Evolutionary conservation across 164 flowering plant genomes (phyloP).

Genomic region (Magnolia kwangsiensis): DNA sequence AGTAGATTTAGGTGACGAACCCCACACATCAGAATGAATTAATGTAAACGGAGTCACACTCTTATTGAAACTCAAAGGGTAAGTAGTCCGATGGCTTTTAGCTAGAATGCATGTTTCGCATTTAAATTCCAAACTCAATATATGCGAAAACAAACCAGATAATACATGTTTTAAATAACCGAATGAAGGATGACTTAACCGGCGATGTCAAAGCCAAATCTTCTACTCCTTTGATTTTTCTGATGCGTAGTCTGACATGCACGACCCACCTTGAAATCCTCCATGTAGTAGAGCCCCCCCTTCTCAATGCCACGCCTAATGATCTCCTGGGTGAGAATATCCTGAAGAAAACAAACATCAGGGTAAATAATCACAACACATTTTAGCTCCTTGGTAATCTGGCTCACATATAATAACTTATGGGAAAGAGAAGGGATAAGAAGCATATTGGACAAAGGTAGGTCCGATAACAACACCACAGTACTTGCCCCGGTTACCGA

Average conservation of each 20-base stretch:
- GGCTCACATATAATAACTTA: conserved; percentile 12
- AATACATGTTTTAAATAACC: conserved; percentile 2
- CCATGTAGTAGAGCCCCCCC: no score
- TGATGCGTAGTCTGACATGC: neutral
- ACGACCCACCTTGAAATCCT: neutral
- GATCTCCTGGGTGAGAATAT: no score
- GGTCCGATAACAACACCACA: conserved; percentile 2
- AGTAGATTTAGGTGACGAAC: neutral
- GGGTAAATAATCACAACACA: conserved; percentile 1
- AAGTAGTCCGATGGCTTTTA: conserved; percentile 3
- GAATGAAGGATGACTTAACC: neutral
- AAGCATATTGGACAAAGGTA: conserved; percentile 4
- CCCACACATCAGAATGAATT: neutral
- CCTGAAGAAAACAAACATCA: no score
- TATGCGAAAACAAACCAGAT: conserved; percentile 3
- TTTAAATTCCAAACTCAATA: neutral
- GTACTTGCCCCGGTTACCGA: conserved; percentile 4
- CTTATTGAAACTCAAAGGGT: neutral
- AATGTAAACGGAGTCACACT: conserved; percentile 7
- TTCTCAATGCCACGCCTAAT: no score
- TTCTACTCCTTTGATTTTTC: neutral
- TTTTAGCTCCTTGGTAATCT: conserved; percentile 4
- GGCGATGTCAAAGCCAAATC: conserved; percentile 1
- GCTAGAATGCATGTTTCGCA: conserved; percentile 14
- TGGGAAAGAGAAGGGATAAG: conserved; percentile 4